Conservation (phyloP, 2,329 filamentous ascomycete species). For the Talaromyces rugulosus region DNA sequence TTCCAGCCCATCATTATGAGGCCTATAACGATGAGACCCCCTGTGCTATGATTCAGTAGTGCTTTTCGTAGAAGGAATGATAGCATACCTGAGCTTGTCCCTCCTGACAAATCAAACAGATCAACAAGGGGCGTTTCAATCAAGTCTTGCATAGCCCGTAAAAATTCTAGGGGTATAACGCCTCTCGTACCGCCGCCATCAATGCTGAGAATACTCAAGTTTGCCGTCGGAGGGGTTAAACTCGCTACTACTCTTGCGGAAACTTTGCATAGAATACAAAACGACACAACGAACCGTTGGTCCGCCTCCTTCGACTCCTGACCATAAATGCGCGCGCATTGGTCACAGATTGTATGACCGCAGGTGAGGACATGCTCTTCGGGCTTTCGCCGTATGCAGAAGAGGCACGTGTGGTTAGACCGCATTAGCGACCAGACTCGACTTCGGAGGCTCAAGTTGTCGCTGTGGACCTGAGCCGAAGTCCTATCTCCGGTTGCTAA, state of each 20-base stretch:
- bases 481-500: too few species aligned
- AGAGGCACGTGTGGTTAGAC: slow-evolving; percentile 23
- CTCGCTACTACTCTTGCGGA: slow-evolving; percentile 14
- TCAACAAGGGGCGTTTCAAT: slow-evolving; percentile 8
- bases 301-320: slow-evolving; percentile 17
- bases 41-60: too few species aligned
- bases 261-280: slow-evolving; percentile 22
- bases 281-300: slow-evolving; percentile 11
- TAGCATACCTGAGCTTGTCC: not conserved
- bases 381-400: slow-evolving; percentile 23
- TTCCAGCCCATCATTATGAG: too few species aligned
- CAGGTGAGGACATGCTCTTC: slow-evolving; percentile 27
- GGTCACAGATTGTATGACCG: slow-evolving; percentile 31
- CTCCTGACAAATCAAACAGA: slow-evolving; percentile 3
- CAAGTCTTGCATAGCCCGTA: slow-evolving; percentile 12
- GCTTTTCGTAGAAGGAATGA: too few species aligned
- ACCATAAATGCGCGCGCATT: slow-evolving; percentile 28
- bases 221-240: slow-evolving; percentile 29
- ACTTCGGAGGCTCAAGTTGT: slow-evolving; percentile 6
- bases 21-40: too few species aligned
- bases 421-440: not conserved
- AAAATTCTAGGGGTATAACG: slow-evolving; percentile 16
- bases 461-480: slow-evolving; percentile 13
- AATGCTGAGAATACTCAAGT: slow-evolving; percentile 30
- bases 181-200: slow-evolving; percentile 30